Evolutionary conservation across 2,329 filamentous ascomycete genomes (phyloP).

Genomic region (Epichloe hybrida): DNA sequence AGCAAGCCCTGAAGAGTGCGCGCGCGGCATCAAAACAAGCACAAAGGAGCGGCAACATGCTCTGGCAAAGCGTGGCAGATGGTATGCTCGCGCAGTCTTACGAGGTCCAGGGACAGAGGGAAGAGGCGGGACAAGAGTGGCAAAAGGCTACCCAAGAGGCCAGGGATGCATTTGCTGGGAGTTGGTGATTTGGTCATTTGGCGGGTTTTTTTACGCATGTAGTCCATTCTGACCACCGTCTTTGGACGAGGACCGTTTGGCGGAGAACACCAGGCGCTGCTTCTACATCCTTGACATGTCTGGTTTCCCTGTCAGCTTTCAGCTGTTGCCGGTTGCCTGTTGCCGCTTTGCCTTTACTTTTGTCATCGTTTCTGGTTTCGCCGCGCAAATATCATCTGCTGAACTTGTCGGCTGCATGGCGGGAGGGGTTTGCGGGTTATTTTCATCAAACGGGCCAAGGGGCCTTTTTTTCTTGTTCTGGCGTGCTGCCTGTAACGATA

Average conservation of each 20-base stretch:
- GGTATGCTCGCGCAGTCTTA: slow-evolving; percentile 65
- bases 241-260: no score
- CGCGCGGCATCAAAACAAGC: slow-evolving; percentile 56
- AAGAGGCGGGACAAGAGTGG: slow-evolving; percentile 27
- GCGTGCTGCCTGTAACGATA: no score
- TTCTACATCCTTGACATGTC: no score
- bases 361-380: no score
- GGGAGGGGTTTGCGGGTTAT: neutral
- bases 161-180: slow-evolving; percentile 27
- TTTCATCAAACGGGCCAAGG: neutral
- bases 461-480: no score
- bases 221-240: slow-evolving; percentile 7
- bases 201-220: neutral
- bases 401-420: neutral
- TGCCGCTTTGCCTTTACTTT: no score
- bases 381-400: neutral
- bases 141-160: slow-evolving; percentile 29
- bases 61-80: slow-evolving; percentile 72
- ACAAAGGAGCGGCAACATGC: slow-evolving; percentile 52
- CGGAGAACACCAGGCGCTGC: no score
- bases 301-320: no score
- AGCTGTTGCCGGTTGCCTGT: no score
- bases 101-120: slow-evolving; percentile 53
- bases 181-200: slow-evolving; percentile 11
- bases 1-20: slow-evolving; percentile 65